Evolutionary conservation across 768 basidiomycete genomes (phyloP), one percentile per base, ranked within the genome.

Genomic region (Fomitopsis pulvina): DNA sequence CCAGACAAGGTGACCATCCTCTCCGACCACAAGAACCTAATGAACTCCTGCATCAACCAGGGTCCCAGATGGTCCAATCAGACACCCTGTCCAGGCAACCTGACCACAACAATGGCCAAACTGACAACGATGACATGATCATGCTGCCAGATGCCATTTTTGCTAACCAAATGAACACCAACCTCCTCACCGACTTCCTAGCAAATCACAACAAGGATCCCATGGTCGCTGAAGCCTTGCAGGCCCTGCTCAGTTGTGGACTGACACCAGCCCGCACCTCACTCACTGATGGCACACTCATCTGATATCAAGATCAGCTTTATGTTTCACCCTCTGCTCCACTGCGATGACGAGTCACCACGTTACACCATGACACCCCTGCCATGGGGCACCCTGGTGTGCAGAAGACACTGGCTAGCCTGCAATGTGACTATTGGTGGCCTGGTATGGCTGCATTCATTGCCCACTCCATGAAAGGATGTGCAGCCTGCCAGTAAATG

Each of bases 271-370:
- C 47, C n/a, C 7, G 42, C 0, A 27, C 45, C 11, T 55, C 47
- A 3, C 48, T 67, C 1, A 50, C 69, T 4, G 57, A 55, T n/a
- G 60, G 57, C 42, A 50, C 65, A n/a, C 57, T 52, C 16, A 68
- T 56, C 46, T 57, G 73, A 12, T 72, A 56, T 71, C 6, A 62
- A 58, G 51, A 60, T 10, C 45, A 45, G 6, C 57, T 55, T 11
- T 75, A 78, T 54, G 70, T 78, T 47, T 48, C 55, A 20, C 54
- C 63, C 2, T 28, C 65, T 18, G 61, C 66, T 22, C 74, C 76
- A 11, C 76, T 73, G 75, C 74, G 63, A 3, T 44, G 52, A 3
- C 49, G n/a, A n/a, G n/a, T n/a, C n/a, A n/a, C n/a, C n/a, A n/a
- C n/a, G n/a, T n/a, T n/a, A n/a, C n/a, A n/a, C n/a, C n/a, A n/a